phyloP scores from a whole-genome alignment of 306 rosid genomes.

The Inga leiocalycina region DNA sequence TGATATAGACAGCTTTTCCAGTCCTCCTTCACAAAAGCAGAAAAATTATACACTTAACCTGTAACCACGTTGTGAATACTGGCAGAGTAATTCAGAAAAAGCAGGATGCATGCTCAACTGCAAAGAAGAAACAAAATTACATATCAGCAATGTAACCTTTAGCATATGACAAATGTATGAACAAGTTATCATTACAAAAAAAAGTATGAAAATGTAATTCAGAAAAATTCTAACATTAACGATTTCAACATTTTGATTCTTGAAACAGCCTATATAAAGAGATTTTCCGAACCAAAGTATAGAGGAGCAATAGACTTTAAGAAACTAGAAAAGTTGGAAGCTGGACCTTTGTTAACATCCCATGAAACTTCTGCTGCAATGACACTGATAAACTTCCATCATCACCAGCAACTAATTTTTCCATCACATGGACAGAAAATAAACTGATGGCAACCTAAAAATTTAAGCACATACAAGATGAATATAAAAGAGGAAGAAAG shows the following conservation, averaged over 20 bases:
- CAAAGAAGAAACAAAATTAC: slow-evolving; percentile 38
- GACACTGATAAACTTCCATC: slow-evolving; percentile 81
- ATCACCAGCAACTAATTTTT: slow-evolving; percentile 57
- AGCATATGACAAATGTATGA: background rate
- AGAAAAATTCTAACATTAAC: slow-evolving; percentile 1
- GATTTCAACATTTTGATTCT: slow-evolving; percentile 6
- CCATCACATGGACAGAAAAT: slow-evolving; percentile 75
- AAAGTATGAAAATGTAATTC: slow-evolving; percentile 2
- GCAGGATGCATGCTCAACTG: slow-evolving; percentile 87
- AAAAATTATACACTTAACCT: slow-evolving; percentile 51
- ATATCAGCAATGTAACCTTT: slow-evolving; percentile 33
- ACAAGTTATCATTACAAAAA: background rate
- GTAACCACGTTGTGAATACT: slow-evolving; percentile 81
- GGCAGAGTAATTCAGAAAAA: slow-evolving; percentile 69
- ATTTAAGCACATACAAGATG: slow-evolving; percentile 28
- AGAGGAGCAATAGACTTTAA: slow-evolving; percentile 15
- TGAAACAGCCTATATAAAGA: slow-evolving; percentile 7
- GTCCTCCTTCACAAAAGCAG: background rate
- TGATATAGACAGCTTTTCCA: slow-evolving; percentile 11
- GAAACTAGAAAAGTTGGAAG: slow-evolving; percentile 22
- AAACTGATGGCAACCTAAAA: slow-evolving; percentile 81
- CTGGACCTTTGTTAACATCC: slow-evolving; percentile 60
- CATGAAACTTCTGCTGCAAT: slow-evolving; percentile 68
- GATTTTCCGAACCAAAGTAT: slow-evolving; percentile 5
- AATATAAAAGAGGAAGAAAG: background rate